A percentile compares a stretch with the other conserved stretches of the same genome.
Conservation (phyloP, 1,284 basidiomycete genomes). For the Cutaneotrichosporon sp. region DNA sequence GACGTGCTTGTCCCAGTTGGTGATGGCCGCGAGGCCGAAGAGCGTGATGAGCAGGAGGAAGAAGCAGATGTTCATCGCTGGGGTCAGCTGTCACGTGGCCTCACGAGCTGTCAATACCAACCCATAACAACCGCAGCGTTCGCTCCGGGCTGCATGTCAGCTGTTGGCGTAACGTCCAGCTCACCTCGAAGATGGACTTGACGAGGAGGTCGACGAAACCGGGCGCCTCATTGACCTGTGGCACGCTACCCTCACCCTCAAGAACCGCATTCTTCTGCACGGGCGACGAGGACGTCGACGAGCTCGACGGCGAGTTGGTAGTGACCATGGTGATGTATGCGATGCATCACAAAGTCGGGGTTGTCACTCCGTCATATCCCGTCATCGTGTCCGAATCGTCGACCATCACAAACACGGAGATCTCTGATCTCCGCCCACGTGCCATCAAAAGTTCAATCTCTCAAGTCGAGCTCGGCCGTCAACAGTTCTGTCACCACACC, state of each 20-base stretch:
- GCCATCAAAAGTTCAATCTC: slow-evolving; percentile 19
- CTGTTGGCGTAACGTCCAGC: slow-evolving; percentile 17
- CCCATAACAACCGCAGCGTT: slow-evolving; percentile 47
- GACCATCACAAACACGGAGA: slow-evolving; percentile 9
- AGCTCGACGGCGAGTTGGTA: slow-evolving; percentile 20
- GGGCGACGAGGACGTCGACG: slow-evolving; percentile 19
- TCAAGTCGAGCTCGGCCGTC: neutral
- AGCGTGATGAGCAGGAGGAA: slow-evolving; percentile 48
- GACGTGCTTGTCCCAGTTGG: slow-evolving; percentile 48
- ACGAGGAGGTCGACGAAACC: slow-evolving; percentile 45
- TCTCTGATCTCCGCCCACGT: slow-evolving; percentile 20
- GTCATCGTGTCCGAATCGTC: neutral
- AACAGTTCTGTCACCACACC: slow-evolving; percentile 1
- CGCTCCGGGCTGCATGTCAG: slow-evolving; percentile 41
- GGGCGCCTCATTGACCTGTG: slow-evolving; percentile 10
- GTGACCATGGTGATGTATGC: slow-evolving; percentile 20
- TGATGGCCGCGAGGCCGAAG: slow-evolving; percentile 46
- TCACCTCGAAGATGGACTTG: slow-evolving; percentile 50
- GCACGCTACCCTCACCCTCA: neutral
- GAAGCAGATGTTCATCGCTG: slow-evolving; percentile 54
- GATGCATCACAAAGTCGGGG: slow-evolving; percentile 1
- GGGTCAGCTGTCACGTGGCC: neutral
- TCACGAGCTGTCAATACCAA: slow-evolving; percentile 20
- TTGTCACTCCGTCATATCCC: slow-evolving; percentile 6
- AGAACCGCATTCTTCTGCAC: neutral